Evolutionary conservation across 345 rosid species (phyloP), one percentile per base, ranked within the genome.

Genomic region (Rhodamnia argentea): DNA sequence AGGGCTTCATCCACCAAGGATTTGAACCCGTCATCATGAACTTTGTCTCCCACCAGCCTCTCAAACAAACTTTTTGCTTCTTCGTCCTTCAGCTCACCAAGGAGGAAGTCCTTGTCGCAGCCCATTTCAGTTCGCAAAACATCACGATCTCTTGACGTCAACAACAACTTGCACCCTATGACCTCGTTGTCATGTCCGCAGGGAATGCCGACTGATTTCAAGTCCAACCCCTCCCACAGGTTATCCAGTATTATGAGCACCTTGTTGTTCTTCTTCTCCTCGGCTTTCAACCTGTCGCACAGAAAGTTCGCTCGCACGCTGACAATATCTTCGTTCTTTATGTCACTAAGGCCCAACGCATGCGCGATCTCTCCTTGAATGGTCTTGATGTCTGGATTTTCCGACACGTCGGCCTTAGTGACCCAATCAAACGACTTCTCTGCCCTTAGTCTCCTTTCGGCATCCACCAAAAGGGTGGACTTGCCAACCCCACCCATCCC

Each of bases 281-380:
- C 78, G 0, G 32, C 0, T 64, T 64, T 24, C 78, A 64, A 64
- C 78, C 78, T 64, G 2, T 0, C 8, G 3, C 44, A 9, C 6
- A 62, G 40, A 62, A 10, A 22, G 22, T 0, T 20, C 1, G 42
- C 75, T 62, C 75, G 75, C 11, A 5, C 14, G 29, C 3, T 62
- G 75, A 62, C 75, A 15, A 27, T 14, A 22, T 62, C 75, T 0
- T 0, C 22, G 7, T 62, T 10, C 0, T 15, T 29, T 0, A 62
- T 29, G 23, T 29, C 75, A 50, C 10, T 50, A 5, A 62, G 22
- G 75, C 0, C 22, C 42, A 62, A 7, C 0, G 2, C 0, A 1
- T 59, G 0, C 64, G 70, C 70, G n/a, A 59, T n/a, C 4, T 59
- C 70, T n/a, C 32, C 70, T 59, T 59, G 70, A 59, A 59, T 59